Evolutionary conservation across 192 early-diverging fungal species (phyloP).

Genomic region (Coemansia sp.): DNA sequence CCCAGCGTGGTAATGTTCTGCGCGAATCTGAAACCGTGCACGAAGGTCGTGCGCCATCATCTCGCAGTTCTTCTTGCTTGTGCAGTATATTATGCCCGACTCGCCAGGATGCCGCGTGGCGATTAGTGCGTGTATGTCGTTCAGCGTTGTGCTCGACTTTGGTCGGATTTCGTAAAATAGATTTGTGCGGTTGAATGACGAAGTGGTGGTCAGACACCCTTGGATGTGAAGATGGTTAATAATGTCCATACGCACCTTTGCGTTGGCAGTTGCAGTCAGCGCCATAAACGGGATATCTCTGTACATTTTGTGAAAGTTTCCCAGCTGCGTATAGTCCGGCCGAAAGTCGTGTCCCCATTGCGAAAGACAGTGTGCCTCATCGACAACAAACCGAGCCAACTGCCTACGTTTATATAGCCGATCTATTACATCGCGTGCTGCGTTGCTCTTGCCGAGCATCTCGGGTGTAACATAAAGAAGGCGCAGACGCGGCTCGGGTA

Average conservation of each 20-base stretch:
- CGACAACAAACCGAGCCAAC: constrained; percentile 88
- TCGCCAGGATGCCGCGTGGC: constrained; percentile 58
- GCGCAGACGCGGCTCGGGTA: constrained; percentile 51
- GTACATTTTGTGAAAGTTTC: constrained; percentile 63
- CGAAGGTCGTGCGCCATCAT: constrained; percentile 71
- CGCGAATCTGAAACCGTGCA: constrained; percentile 58
- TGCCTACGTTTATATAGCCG: constrained; percentile 59
- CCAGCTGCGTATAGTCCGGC: constrained; percentile 82
- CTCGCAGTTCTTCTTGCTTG: constrained; percentile 76
- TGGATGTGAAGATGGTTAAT: constrained; percentile 69
- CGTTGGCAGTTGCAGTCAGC: constrained; percentile 92
- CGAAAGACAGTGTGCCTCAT: constrained; percentile 95
- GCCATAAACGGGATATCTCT: constrained; percentile 88
- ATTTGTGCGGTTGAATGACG: constrained; percentile 88
- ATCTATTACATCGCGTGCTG: constrained; percentile 59
- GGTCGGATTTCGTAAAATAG: constrained; percentile 71
- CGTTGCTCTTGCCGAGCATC: constrained; percentile 66
- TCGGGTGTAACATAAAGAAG: constrained; percentile 91
- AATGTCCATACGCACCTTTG: constrained; percentile 83
- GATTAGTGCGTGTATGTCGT: constrained; percentile 76
- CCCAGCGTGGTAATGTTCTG: constrained; percentile 86
- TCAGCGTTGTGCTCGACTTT: constrained; percentile 62
- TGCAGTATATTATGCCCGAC: constrained; percentile 93
- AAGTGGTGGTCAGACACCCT: constrained; percentile 68
- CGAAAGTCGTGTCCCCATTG: constrained; percentile 99